Evolutionary conservation across 2,329 filamentous ascomycete species (phyloP).

Genomic region (Xylaria sp.): DNA sequence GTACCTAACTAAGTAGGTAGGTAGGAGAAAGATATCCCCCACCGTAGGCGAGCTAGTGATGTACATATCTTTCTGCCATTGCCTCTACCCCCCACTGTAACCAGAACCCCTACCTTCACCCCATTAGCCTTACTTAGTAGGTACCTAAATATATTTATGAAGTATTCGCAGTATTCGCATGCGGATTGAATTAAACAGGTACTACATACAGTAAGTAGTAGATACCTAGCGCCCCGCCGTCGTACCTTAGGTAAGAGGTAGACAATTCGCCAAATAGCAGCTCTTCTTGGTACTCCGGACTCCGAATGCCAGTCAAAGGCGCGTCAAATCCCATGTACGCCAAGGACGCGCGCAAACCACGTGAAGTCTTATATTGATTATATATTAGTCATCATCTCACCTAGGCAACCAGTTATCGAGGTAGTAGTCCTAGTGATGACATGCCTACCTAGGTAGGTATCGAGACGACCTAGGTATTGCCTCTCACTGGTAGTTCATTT

Average conservation of each 20-base stretch:
- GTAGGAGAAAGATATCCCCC: conserved; percentile 5
- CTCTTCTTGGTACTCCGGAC: background rate
- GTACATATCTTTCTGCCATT: background rate
- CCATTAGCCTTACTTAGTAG: background rate
- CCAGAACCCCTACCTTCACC: background rate
- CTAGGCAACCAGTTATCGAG: background rate
- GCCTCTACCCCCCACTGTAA: conserved; percentile 20
- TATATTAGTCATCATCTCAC: background rate
- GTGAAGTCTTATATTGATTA: conserved; percentile 10
- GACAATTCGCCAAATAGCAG: background rate
- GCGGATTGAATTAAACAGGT: background rate
- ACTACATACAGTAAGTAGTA: no score
- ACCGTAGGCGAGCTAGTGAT: conserved; percentile 3
- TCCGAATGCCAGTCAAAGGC: background rate
- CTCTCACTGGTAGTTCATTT: background rate
- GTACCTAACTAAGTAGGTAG: background rate
- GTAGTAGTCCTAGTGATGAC: background rate
- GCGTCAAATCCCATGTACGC: background rate
- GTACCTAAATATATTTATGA: background rate
- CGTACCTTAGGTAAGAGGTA: conserved; percentile 1
- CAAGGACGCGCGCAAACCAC: background rate
- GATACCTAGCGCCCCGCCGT: background rate
- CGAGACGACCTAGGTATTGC: no score
- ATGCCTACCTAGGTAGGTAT: background rate
- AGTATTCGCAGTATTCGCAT: no score